A percentile compares a stretch with the other conserved stretches of the same genome.
These are phyloP conservation scores for Thielaviopsis euricoi DNA, from an alignment of 2,329 filamentous ascomycete species.

Conservation along the genomic window DNA sequence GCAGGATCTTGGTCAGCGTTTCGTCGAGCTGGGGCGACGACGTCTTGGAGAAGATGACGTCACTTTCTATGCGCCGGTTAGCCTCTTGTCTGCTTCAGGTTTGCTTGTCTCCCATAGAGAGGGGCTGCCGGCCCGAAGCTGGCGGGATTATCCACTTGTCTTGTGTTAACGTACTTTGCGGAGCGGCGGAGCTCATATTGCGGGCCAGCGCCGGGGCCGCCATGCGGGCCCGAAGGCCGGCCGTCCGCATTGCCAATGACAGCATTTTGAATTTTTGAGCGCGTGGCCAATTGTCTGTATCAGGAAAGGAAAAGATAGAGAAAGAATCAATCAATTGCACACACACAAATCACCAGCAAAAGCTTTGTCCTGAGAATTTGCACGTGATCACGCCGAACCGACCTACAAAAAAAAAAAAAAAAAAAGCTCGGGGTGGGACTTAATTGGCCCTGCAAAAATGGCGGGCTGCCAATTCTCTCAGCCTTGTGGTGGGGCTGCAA, in stretches of 20 bases:
- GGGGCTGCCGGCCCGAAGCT: too few relatives aligned
- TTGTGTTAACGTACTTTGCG: constrained; percentile 2
- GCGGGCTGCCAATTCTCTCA: not conserved
- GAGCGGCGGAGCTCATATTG: not conserved
- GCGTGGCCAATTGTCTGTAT: not conserved
- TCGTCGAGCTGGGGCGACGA: constrained; percentile 37
- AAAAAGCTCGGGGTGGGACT: not conserved
- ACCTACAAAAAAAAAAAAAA: not conserved
- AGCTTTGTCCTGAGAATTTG: not conserved
- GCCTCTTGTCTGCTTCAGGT: too few relatives aligned
- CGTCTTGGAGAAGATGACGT: constrained; percentile 32
- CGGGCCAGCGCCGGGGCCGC: constrained; percentile 1
- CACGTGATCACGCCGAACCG: constrained; percentile 4
- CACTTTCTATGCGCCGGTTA: constrained; percentile 1
- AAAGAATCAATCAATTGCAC: not conserved
- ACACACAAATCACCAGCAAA: not conserved
- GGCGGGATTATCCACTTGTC: not conserved
- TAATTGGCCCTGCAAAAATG: not conserved
- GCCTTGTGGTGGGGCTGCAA: not conserved
- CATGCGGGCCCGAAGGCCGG: not conserved
- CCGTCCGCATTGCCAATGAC: constrained; percentile 1
- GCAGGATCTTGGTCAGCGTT: constrained; percentile 35
- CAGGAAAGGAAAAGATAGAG: too few relatives aligned
- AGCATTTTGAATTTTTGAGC: not conserved
- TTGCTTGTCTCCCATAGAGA: too few relatives aligned